phyloP scores from a whole-genome alignment of 2,329 filamentous ascomycete species.

The Penicillium aurantiogriseum region DNA sequence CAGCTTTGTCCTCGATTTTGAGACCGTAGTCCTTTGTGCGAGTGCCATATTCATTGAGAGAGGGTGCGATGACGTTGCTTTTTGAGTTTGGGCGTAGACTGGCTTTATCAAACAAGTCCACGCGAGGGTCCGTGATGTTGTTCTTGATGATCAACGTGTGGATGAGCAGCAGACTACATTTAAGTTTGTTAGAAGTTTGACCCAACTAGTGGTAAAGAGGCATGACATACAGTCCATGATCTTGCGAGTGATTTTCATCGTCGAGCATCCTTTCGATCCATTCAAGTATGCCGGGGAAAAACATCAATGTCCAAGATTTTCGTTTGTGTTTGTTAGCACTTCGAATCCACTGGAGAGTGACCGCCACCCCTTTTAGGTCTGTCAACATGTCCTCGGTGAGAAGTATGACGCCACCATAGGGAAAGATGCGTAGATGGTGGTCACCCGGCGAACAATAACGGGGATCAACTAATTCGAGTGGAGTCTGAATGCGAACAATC shows the following conservation, averaged over 20 bases:
- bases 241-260: neutral
- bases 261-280: slow-evolving; percentile 34
- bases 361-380: slow-evolving; percentile 29
- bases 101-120: slow-evolving; percentile 9
- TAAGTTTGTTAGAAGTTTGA: neutral
- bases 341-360: slow-evolving; percentile 41
- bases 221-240: slow-evolving; percentile 8
- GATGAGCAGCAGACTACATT: slow-evolving; percentile 11
- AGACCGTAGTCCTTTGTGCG: slow-evolving; percentile 26
- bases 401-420: slow-evolving; percentile 38
- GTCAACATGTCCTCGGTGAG: slow-evolving; percentile 42
- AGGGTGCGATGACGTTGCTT: slow-evolving; percentile 32
- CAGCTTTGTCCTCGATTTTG: slow-evolving; percentile 24
- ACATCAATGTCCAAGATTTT: slow-evolving; percentile 40
- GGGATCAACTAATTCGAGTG: slow-evolving; percentile 25
- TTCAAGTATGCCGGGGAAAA: slow-evolving; percentile 37
- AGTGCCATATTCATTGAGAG: slow-evolving; percentile 30
- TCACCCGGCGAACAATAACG: slow-evolving; percentile 1
- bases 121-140: slow-evolving; percentile 19
- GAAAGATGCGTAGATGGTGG: slow-evolving; percentile 40
- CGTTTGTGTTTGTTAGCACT: slow-evolving; percentile 24
- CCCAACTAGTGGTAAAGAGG: neutral
- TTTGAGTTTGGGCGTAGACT: slow-evolving; percentile 25
- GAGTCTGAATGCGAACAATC: slow-evolving; percentile 31
- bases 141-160: slow-evolving; percentile 25